Evolutionary conservation across 805 yeast genomes (phyloP).

Genomic region (Candida silvatica): DNA sequence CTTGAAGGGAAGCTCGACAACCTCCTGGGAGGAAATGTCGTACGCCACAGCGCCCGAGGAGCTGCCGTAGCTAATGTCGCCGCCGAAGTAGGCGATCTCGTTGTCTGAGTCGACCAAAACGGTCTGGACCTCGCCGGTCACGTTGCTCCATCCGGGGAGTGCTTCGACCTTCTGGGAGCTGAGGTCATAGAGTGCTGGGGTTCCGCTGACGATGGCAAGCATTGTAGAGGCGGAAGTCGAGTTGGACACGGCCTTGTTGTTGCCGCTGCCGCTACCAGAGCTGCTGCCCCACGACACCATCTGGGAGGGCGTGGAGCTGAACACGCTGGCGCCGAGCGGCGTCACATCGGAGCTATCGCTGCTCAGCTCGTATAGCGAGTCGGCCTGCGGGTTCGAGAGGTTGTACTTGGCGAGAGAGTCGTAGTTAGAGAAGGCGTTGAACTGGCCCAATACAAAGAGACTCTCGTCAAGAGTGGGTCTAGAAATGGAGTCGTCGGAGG

Average conservation of each 20-base stretch:
- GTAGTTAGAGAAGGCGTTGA: slow-evolving; percentile 19
- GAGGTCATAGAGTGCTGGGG: slow-evolving; percentile 15
- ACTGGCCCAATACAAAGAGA: slow-evolving; percentile 19
- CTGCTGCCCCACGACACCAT: too few relatives aligned
- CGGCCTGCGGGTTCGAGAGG: slow-evolving; percentile 9
- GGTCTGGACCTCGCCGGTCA: slow-evolving; percentile 32
- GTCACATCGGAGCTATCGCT: not conserved
- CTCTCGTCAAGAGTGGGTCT: slow-evolving; percentile 15
- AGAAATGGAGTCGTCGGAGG: slow-evolving; percentile 1
- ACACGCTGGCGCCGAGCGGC: slow-evolving; percentile 2
- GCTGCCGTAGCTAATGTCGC: slow-evolving; percentile 46
- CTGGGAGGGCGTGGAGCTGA: slow-evolving; percentile 7
- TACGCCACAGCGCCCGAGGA: slow-evolving; percentile 59
- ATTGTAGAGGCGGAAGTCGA: slow-evolving; percentile 11
- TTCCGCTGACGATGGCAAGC: slow-evolving; percentile 17
- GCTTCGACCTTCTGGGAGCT: not conserved
- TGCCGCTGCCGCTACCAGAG: too few relatives aligned
- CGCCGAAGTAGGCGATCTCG: slow-evolving; percentile 67
- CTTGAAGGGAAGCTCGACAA: slow-evolving; percentile 52
- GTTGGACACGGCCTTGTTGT: slow-evolving; percentile 3
- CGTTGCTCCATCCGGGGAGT: slow-evolving; percentile 18
- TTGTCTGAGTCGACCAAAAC: slow-evolving; percentile 39
- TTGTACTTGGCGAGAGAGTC: slow-evolving; percentile 14
- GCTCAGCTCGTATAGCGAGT: not conserved
- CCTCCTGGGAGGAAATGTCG: slow-evolving; percentile 33